A percentile compares a stretch with the other conserved stretches of the same genome.
Conservation (phyloP, 495 filamentous ascomycete species). For the Paragyromitra xinjiangensis region DNA sequence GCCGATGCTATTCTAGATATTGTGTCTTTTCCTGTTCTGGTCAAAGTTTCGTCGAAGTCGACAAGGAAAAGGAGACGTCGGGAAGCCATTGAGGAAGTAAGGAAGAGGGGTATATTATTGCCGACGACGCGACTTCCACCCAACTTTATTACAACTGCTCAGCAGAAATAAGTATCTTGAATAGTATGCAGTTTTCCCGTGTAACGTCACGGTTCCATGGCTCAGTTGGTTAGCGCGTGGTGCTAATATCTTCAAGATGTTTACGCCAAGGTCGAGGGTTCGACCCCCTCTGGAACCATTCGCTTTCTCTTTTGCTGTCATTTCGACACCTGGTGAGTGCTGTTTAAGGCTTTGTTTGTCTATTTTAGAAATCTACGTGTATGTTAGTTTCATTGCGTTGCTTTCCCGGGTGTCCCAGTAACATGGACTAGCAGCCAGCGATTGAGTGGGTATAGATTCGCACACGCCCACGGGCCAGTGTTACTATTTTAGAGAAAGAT, state of each 20-base stretch:
- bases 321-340: background rate
- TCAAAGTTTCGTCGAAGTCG: constrained; percentile 58
- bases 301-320: background rate
- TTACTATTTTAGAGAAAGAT: too few species aligned
- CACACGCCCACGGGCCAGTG: too few species aligned
- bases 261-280: constrained; percentile 50
- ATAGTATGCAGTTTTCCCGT: background rate
- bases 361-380: background rate
- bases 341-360: background rate
- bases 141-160: background rate
- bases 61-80: constrained; percentile 45
- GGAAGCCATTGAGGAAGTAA: background rate
- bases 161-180: background rate
- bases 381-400: too few species aligned
- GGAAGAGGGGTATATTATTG: background rate
- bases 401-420: too few species aligned
- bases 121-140: background rate
- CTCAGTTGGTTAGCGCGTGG: constrained; percentile 53
- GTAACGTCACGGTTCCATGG: constrained; percentile 41
- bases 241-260: constrained; percentile 46
- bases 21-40: constrained; percentile 40
- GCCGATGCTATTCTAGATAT: constrained; percentile 43
- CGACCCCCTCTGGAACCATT: constrained; percentile 41
- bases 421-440: too few species aligned
- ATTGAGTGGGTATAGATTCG: too few species aligned